A percentile compares a stretch with the other conserved stretches of the same genome.
These are phyloP conservation scores for Sporisorium reilianum DNA, from an alignment of 1,284 basidiomycete genomes.

Conservation along the genomic window DNA sequence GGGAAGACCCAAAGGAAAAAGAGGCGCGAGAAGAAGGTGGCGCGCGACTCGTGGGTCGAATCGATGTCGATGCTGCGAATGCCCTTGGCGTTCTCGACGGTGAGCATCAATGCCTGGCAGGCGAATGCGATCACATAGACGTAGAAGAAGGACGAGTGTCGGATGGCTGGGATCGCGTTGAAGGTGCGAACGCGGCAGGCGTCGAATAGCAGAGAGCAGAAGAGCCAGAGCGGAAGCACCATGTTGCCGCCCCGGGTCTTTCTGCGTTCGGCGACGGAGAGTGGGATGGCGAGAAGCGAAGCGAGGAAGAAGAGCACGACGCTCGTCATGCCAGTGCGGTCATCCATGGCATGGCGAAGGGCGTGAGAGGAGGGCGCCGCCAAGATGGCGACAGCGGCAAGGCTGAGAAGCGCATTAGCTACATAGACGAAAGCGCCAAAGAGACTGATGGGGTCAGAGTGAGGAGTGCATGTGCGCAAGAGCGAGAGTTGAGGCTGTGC, in stretches of 20 bases:
- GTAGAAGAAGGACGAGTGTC: slow-evolving; percentile 39
- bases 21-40: slow-evolving; percentile 53
- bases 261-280: slow-evolving; percentile 35
- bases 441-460: slow-evolving; percentile 41
- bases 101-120: slow-evolving; percentile 47
- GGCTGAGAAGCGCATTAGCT: slow-evolving; percentile 32
- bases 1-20: slow-evolving; percentile 56
- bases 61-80: slow-evolving; percentile 18
- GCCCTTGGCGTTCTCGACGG: slow-evolving; percentile 48
- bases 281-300: slow-evolving; percentile 32
- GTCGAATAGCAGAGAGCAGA: slow-evolving; percentile 39
- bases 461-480: slow-evolving; percentile 23
- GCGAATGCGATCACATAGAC: slow-evolving; percentile 37
- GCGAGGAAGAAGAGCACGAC: slow-evolving; percentile 38
- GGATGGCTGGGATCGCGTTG: slow-evolving; percentile 29
- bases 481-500: slow-evolving; percentile 18
- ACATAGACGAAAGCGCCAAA: slow-evolving; percentile 31
- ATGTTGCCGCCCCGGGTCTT: slow-evolving; percentile 47
- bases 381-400: slow-evolving; percentile 25
- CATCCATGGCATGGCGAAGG: slow-evolving; percentile 19
- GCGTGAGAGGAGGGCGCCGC: slow-evolving; percentile 12
- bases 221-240: slow-evolving; percentile 53
- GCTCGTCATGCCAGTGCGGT: slow-evolving; percentile 23
- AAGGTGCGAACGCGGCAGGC: slow-evolving; percentile 52
- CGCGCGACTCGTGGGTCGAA: slow-evolving; percentile 47